Evolutionary conservation across 2,329 filamentous ascomycete species (phyloP), one percentile per base, ranked within the genome.

Genomic region (Aspergillus sergii): DNA sequence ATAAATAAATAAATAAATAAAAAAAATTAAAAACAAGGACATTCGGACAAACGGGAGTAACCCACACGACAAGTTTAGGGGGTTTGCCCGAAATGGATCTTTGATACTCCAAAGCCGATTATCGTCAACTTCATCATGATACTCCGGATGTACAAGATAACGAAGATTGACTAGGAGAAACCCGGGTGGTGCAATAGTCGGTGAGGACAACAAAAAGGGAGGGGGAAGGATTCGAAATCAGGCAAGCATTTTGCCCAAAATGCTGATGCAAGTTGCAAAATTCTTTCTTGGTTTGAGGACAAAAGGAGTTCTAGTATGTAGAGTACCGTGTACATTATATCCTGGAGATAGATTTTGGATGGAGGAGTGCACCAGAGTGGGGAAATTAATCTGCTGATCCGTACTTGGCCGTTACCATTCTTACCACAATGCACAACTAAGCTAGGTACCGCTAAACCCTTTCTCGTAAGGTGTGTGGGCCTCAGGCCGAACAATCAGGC

Each of bases 321-420:
- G 66, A 66, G 65, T 69, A 69, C 68, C 54, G 65, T 67, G 68
- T 69, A 69, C 64, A 69, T 67, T 63, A 66, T 61, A 69, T 69
- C 68, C 66, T 69, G 68, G 64, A 68, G 58, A 65, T 58, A 61
- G 54, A 63, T 58, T 50, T 36, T 55, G 65, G 58, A 64, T 66
- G 59, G 43, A 59, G 60, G 57, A 61, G 30, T 62, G 43, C 53
- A 58, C 65, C 58, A 57, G 30, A 65, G 57, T 60, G 66, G 66
- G 66, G 68, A 64, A 67, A 64, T 64, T 61, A 60, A 58, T 63
- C 50, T 62, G 67, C 58, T 64, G 67, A 68, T 68, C 61, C 45
- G 45, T 57, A 60, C 61, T 23, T 36, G 55, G 16, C 21, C 51
- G 56, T 58, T 53, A 62, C 60, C 60, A 43, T 50, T 56, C 16